Evolutionary conservation across 108 stramenopile genomes (phyloP).

Genomic region (Cyclotella cryptica): DNA sequence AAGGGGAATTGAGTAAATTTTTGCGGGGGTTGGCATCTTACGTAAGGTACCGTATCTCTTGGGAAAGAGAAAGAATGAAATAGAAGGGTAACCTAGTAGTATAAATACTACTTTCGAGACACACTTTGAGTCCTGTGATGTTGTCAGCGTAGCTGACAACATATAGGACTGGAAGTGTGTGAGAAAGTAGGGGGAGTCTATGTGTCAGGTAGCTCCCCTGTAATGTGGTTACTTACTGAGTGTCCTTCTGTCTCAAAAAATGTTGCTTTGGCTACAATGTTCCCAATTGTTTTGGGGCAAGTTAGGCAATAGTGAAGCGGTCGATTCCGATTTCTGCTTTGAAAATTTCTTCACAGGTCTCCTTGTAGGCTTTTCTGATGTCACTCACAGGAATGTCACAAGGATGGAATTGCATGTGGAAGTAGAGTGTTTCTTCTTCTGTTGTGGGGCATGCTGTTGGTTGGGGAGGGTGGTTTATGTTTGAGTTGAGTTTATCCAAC

Average conservation of each 20-base stretch:
- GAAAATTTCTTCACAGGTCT: neutral
- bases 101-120: no score
- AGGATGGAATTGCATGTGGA: neutral
- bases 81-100: no score
- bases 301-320: neutral
- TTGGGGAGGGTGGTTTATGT: neutral
- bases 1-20: no score
- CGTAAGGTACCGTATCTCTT: no score
- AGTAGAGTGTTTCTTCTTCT: neutral
- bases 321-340: neutral
- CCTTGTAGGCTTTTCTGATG: neutral
- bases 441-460: neutral
- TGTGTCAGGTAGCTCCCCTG: neutral
- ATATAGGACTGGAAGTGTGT: no score
- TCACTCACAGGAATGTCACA: neutral
- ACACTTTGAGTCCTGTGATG: no score
- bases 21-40: no score
- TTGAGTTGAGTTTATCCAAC: neutral
- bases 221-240: neutral
- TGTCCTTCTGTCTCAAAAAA: neutral
- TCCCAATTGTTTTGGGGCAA: neutral
- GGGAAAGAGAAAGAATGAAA: no score
- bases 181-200: neutral
- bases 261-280: neutral
- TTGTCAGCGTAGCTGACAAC: no score